Evolutionary conservation across 2,329 filamentous ascomycete species (phyloP), one percentile per base, ranked within the genome.

Genomic region (Colletotrichum gloeosporioides): DNA sequence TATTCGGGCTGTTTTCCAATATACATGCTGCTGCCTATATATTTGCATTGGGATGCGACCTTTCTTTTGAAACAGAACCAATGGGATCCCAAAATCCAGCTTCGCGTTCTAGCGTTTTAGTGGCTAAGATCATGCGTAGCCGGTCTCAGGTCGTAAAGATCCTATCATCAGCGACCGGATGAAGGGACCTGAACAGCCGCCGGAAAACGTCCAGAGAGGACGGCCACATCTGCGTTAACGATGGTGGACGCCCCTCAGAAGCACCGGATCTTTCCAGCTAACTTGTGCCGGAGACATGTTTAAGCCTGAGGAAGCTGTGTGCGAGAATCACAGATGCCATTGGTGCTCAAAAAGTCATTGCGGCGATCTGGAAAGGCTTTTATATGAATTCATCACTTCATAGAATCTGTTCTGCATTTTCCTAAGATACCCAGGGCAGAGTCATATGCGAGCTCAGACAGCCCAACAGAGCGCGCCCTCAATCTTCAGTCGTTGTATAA

Each of bases 311-410:
- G 18, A 12, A 49, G 2, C 18, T 49, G 39, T 18, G 13, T 16
- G 7, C 7, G 36, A 16, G 15, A 16, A 8, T 18, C 8, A 4
- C 7, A 6, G 36, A 6, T 44, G 39, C 2, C 9, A 44, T 22
- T 13, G 44, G 6, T 49, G 3, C n/a, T 49, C 44, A 8, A 12
- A 6, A 49, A 22, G 6, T 6, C 6, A 22, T 49, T 49, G 44
- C 3, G 6, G 12, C 6, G 2, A 49, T 1, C 44, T 13, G n/a
- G 10, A 49, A 4, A 22, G 44, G n/a, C n/a, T 49, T 49, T 49
- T 8, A 13, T 8, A 8, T 8, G 44, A 0, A 4, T 49, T 49
- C 10, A 0, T 49, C n/a, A 49, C 0, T 22, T 22, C 44, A 7
- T 13, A 1, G 6, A 49, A 13, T 22, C n/a, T 49, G n/a, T 13